Evolutionary conservation across 75 land plant genomes (phyloP).

Genomic region (Cupressus sempervirens): DNA sequence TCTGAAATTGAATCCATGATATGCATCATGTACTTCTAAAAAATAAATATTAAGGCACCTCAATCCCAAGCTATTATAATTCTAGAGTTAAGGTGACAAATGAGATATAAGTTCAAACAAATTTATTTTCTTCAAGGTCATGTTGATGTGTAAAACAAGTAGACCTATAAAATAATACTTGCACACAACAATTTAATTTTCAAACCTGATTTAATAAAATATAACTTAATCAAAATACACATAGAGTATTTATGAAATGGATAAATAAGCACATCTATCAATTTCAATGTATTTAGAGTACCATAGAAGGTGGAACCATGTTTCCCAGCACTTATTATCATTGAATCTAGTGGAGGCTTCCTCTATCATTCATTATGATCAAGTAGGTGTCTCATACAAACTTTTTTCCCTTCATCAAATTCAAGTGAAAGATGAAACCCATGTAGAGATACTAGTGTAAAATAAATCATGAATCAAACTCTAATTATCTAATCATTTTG

Average conservation of each 20-base stretch:
- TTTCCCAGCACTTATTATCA: slow-evolving; percentile 11
- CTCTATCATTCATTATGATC: slow-evolving; percentile 62
- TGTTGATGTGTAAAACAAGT: neutral
- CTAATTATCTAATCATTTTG: neutral
- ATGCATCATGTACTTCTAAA: neutral
- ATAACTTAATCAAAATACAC: neutral
- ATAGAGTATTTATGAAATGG: neutral
- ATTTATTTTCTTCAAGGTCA: no score
- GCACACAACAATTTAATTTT: no score
- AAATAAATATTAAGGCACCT: neutral
- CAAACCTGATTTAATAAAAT: no score
- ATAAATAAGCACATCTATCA: neutral
- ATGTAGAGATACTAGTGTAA: slow-evolving; percentile 4
- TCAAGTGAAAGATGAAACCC: slow-evolving; percentile 53
- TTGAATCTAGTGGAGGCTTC: slow-evolving; percentile 51
- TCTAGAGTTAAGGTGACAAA: no score
- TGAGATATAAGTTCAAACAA: no score
- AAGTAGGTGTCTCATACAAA: slow-evolving; percentile 60
- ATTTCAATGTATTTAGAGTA: neutral
- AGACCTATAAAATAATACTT: neutral
- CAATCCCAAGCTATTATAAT: neutral
- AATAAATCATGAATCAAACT: neutral
- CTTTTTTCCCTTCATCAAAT: slow-evolving; percentile 64
- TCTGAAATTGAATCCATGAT: neutral
- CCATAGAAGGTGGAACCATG: slow-evolving; percentile 27